These are phyloP conservation scores for Oryza meyeriana DNA, from an alignment of 176 grass and related monocot genomes.

Conservation along the genomic window DNA sequence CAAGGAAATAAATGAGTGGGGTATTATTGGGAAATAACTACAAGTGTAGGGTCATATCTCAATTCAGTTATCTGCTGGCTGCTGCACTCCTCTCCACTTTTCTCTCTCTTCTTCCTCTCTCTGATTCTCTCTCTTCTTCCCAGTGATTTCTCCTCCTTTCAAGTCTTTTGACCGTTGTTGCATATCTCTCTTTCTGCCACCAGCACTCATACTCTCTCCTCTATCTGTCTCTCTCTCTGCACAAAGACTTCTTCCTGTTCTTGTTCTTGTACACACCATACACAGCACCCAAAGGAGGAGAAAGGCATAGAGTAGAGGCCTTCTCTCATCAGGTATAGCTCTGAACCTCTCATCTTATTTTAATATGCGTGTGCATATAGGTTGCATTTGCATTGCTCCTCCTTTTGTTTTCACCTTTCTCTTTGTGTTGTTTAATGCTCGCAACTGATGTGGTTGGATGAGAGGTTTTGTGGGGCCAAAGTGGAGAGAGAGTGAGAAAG, in stretches of 20 bases:
- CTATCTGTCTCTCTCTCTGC: slow-evolving; percentile 24
- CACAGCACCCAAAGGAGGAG: background rate
- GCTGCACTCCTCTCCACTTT: background rate
- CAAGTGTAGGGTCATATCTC: slow-evolving; percentile 9
- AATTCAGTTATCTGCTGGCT: slow-evolving; percentile 21
- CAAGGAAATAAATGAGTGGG: slow-evolving; percentile 11
- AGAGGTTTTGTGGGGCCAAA: slow-evolving; percentile 38
- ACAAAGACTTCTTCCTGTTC: slow-evolving; percentile 17
- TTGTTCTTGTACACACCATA: slow-evolving; percentile 33
- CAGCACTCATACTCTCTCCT: background rate
- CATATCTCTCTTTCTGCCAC: background rate
- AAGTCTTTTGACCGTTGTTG: slow-evolving; percentile 75
- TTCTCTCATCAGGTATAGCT: slow-evolving; percentile 15
- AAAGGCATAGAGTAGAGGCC: background rate
- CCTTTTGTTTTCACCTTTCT: slow-evolving; percentile 19
- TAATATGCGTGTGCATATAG: slow-evolving; percentile 10
- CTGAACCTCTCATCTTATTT: slow-evolving; percentile 25
- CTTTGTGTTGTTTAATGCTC: slow-evolving; percentile 43
- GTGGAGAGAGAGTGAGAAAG: slow-evolving; percentile 13
- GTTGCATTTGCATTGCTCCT: background rate
- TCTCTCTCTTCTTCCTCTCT: background rate
- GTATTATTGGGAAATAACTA: slow-evolving; percentile 29
- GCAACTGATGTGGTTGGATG: slow-evolving; percentile 32
- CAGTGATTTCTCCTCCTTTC: slow-evolving; percentile 22
- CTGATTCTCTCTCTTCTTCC: background rate